Conservation (phyloP, 179 eudicot genomes). For the Amaranthus tricolor region DNA sequence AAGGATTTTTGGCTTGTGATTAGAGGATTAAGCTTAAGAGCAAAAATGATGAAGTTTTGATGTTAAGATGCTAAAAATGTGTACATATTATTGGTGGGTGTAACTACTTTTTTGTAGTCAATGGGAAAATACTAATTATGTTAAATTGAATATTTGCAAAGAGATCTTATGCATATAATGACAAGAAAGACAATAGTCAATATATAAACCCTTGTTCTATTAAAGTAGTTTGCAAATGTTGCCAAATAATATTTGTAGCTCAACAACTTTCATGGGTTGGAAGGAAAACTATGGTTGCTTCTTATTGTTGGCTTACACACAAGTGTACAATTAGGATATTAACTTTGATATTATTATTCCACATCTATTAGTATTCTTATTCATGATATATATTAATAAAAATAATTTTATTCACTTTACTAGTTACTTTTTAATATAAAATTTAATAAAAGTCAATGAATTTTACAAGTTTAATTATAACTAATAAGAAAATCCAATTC, state of each 20-base stretch:
- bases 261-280: slow-evolving; percentile 49
- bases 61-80: slow-evolving; percentile 16
- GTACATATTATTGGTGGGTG: slow-evolving; percentile 23
- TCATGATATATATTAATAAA: too few relatives aligned
- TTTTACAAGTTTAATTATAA: too few relatives aligned
- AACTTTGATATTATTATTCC: too few relatives aligned
- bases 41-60: background rate
- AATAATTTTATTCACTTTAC: too few relatives aligned
- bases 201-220: background rate
- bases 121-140: background rate
- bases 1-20: background rate
- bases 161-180: background rate
- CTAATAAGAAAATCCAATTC: too few relatives aligned
- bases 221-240: slow-evolving; percentile 19
- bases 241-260: slow-evolving; percentile 27
- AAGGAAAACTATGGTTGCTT: slow-evolving; percentile 30
- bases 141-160: background rate
- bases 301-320: slow-evolving; percentile 30
- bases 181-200: slow-evolving; percentile 12
- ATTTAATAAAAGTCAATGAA: too few relatives aligned
- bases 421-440: background rate
- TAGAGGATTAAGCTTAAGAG: background rate
- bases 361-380: too few relatives aligned
- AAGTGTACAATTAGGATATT: slow-evolving; percentile 6
- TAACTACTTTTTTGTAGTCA: slow-evolving; percentile 21